Evolutionary conservation across 306 rosid species (phyloP).

Genomic region (Malus domestica): ASM211411v1 NC_041805.1:34093501-34094000

Average conservation of each 20-base stretch:
- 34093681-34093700: constrained; percentile 98
- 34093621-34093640: constrained; percentile 88
- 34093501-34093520: constrained; percentile 94
- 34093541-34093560: constrained; percentile 7
- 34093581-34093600: neutral
- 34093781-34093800: constrained; percentile 75
- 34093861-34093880: constrained; percentile 74
- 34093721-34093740: constrained; percentile 93
- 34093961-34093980: neutral
- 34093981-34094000: neutral
- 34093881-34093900: constrained; percentile 70
- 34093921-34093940: constrained; percentile 78
- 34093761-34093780: constrained; percentile 96
- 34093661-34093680: constrained; percentile 99
- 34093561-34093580: neutral
- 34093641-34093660: constrained; percentile 87
- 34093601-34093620: neutral
- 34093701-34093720: constrained; percentile 99
- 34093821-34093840: constrained; percentile 91
- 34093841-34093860: constrained; percentile 88
- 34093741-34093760: constrained; percentile 94
- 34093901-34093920: constrained; percentile 76
- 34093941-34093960: constrained; percentile 43
- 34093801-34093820: constrained; percentile 90
- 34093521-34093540: constrained; percentile 86